These are phyloP conservation scores for Xylariaceae sp. DNA, from an alignment of 2,329 filamentous ascomycete species.

Conservation along the genomic window DNA sequence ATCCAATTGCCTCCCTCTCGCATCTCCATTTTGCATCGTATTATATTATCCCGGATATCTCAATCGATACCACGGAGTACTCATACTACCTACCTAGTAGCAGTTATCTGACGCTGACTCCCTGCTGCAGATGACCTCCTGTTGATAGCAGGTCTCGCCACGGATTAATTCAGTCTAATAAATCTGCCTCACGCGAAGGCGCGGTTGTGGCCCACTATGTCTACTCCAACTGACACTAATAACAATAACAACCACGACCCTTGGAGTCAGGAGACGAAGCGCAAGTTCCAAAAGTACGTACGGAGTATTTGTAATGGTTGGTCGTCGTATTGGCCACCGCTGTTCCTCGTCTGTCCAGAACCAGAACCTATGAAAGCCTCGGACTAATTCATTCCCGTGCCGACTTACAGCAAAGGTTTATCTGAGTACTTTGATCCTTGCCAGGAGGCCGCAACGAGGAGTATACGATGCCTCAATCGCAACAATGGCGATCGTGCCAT, in stretches of 20 bases:
- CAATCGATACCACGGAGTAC: too few species aligned
- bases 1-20: too few species aligned
- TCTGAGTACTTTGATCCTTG: conserved; percentile 95
- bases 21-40: too few species aligned
- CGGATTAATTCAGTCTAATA: too few species aligned
- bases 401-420: conserved; percentile 63
- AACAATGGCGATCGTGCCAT: conserved; percentile 84
- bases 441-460: conserved; percentile 81
- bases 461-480: conserved; percentile 80
- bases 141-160: not conserved
- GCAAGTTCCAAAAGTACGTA: conserved; percentile 59
- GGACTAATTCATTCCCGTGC: conserved; percentile 14
- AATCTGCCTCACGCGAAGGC: not conserved
- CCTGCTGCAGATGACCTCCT: not conserved
- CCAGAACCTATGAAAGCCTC: not conserved
- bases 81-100: too few species aligned
- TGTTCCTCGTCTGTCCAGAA: not conserved
- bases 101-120: too few species aligned
- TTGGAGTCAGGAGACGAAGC: conserved; percentile 55
- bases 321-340: not conserved
- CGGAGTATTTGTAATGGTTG: conserved; percentile 40
- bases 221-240: conserved; percentile 20
- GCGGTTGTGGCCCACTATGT: conserved; percentile 21
- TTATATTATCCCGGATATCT: too few species aligned
- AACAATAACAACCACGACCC: conserved; percentile 32